These are phyloP conservation scores for Lentinula sp. DNA, from an alignment of 768 basidiomycete species.

Conservation along the genomic window DNA sequence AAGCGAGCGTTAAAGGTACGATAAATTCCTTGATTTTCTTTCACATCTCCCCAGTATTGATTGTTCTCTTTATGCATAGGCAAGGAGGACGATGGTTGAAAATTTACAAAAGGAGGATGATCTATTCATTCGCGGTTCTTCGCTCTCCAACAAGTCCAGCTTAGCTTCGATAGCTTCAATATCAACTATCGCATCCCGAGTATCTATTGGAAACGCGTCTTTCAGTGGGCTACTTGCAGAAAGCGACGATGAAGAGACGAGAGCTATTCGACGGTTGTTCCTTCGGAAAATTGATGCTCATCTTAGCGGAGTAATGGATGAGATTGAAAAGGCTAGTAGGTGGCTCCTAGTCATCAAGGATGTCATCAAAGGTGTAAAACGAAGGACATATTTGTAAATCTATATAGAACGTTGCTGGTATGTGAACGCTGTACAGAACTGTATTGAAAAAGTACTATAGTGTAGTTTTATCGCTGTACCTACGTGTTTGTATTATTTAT, in stretches of 20 bases:
- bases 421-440: not conserved
- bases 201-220: slow-evolving; percentile 33
- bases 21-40: not conserved
- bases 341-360: slow-evolving; percentile 67
- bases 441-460: not conserved
- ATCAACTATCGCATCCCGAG: slow-evolving; percentile 34
- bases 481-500: slow-evolving; percentile 3
- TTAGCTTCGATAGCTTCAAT: slow-evolving; percentile 35
- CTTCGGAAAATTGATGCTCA: slow-evolving; percentile 60
- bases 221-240: slow-evolving; percentile 44
- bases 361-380: slow-evolving; percentile 51
- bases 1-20: slow-evolving; percentile 50
- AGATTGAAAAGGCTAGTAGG: slow-evolving; percentile 49
- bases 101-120: slow-evolving; percentile 28
- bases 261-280: slow-evolving; percentile 55
- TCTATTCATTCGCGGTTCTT: slow-evolving; percentile 12
- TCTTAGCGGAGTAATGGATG: slow-evolving; percentile 49
- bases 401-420: not conserved
- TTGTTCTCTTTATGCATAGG: slow-evolving; percentile 23
- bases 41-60: not conserved
- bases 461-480: not conserved
- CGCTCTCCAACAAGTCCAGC: slow-evolving; percentile 33
- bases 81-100: slow-evolving; percentile 38
- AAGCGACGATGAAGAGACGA: slow-evolving; percentile 59
- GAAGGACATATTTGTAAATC: slow-evolving; percentile 29